Conservation (phyloP, 352 stramenopile genomes). For the Phytophthora nicotianae region DNA sequence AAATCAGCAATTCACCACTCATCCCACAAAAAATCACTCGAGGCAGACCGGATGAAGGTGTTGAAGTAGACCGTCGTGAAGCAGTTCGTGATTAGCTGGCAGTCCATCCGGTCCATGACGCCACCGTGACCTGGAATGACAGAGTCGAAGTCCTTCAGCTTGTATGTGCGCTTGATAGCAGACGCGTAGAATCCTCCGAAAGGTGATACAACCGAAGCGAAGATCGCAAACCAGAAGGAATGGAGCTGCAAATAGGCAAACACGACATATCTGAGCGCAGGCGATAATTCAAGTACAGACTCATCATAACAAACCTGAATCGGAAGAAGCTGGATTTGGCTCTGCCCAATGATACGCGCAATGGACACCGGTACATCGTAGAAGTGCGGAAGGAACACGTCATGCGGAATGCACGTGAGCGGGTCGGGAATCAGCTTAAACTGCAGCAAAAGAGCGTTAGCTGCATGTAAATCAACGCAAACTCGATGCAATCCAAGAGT, state of each 20-base stretch:
- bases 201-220: conserved; percentile 97
- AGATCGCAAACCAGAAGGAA: conserved; percentile 96
- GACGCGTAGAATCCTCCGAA: conserved; percentile 99
- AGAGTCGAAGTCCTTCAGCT: conserved; percentile 99
- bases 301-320: conserved; percentile 59
- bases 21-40: background rate
- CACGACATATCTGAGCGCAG: background rate
- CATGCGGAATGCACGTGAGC: conserved; percentile 63
- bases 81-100: conserved; percentile 94
- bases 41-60: conserved; percentile 92
- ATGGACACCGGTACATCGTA: conserved; percentile 80
- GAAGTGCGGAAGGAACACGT: conserved; percentile 64
- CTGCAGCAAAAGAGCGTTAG: conserved; percentile 18
- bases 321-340: conserved; percentile 84
- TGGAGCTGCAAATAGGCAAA: conserved; percentile 69
- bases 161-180: conserved; percentile 99
- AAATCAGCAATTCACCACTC: too few species aligned
- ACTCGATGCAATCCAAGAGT: background rate
- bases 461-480: conserved; percentile 1
- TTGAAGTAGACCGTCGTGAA: conserved; percentile 98
- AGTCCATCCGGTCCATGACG: conserved; percentile 98
- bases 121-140: conserved; percentile 98
- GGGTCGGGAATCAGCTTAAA: conserved; percentile 71
- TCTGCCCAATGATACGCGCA: conserved; percentile 75
- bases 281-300: background rate